Percentiles rank a stretch among this genome's conserved stretches.
Conservation (phyloP, 352 stramenopile genomes). For the Pythium vanterpoolii region DNA sequence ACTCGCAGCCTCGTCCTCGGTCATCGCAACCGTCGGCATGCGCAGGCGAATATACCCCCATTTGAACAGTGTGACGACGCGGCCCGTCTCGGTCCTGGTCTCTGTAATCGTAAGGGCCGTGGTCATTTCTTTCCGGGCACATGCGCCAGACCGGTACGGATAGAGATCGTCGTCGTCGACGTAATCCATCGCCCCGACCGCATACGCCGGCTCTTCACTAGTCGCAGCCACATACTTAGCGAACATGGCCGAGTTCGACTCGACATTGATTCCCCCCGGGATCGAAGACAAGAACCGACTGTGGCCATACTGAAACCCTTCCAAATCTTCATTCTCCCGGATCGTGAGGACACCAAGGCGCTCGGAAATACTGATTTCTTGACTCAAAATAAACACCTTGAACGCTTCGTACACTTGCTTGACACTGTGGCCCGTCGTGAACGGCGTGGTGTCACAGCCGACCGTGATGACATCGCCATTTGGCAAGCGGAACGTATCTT, state of each 20-base stretch:
- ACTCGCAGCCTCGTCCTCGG: neutral
- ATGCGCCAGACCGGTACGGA: conserved; percentile 16
- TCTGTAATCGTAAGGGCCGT: conserved; percentile 14
- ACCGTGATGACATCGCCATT: conserved; percentile 12
- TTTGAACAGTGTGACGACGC: conserved; percentile 13
- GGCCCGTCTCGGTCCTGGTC: neutral
- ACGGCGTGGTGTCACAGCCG: conserved; percentile 14
- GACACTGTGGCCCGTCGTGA: conserved; percentile 18
- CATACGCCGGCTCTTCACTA: neutral
- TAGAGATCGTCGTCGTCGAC: conserved; percentile 22
- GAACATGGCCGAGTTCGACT: conserved; percentile 23
- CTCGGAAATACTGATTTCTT: conserved; percentile 26
- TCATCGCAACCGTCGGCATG: neutral
- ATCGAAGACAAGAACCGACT: conserved; percentile 11
- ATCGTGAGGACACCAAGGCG: conserved; percentile 22
- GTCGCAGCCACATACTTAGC: neutral
- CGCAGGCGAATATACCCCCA: conserved; percentile 16
- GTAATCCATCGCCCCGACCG: conserved; percentile 11
- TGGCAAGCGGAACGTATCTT: neutral
- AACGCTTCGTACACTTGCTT: conserved; percentile 23
- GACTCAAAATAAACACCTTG: conserved; percentile 8
- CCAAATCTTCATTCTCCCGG: conserved; percentile 18
- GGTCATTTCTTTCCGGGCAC: conserved; percentile 18
- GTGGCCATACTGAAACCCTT: conserved; percentile 13
- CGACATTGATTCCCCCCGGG: conserved; percentile 6